A percentile compares a stretch with the other conserved stretches of the same genome.
Conservation (phyloP, 2,329 filamentous ascomycete species). For the Aspergillus candidus region DNA sequence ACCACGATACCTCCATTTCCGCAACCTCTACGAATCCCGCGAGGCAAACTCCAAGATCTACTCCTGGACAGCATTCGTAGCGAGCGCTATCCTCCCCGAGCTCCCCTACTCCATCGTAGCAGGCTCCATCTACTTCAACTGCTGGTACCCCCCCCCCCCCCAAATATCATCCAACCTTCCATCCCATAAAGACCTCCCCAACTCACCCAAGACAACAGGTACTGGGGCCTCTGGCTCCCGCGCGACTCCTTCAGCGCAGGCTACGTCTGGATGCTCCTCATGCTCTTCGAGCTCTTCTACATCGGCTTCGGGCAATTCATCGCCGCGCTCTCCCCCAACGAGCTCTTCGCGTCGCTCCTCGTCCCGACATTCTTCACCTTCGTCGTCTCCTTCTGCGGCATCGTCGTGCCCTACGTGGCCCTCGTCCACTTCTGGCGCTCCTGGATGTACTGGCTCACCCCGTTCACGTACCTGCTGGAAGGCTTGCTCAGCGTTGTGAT, state of each 20-base stretch:
- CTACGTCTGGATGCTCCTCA: conserved; percentile 58
- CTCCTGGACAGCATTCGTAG: conserved; percentile 65
- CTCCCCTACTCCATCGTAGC: conserved; percentile 63
- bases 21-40: conserved; percentile 63
- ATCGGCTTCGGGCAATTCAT: conserved; percentile 62
- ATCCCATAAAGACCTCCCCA: background rate
- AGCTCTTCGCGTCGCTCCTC: conserved; percentile 58
- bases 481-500: conserved; percentile 53
- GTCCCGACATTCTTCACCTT: conserved; percentile 66
- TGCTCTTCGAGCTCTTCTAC: conserved; percentile 63
- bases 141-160: conserved; percentile 49
- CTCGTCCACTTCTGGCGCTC: conserved; percentile 61
- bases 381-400: conserved; percentile 66
- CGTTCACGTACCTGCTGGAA: conserved; percentile 62
- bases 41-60: conserved; percentile 77
- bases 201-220: conserved; percentile 31
- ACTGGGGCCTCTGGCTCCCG: conserved; percentile 50
- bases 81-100: conserved; percentile 61
- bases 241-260: conserved; percentile 53
- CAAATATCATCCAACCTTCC: conserved; percentile 15
- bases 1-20: conserved; percentile 61
- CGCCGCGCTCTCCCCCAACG: conserved; percentile 60
- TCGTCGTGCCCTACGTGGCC: conserved; percentile 60
- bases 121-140: conserved; percentile 59
- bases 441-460: conserved; percentile 63